phyloP scores from a whole-genome alignment of 1,284 basidiomycete species.

The Leccinum solheimii region DNA sequence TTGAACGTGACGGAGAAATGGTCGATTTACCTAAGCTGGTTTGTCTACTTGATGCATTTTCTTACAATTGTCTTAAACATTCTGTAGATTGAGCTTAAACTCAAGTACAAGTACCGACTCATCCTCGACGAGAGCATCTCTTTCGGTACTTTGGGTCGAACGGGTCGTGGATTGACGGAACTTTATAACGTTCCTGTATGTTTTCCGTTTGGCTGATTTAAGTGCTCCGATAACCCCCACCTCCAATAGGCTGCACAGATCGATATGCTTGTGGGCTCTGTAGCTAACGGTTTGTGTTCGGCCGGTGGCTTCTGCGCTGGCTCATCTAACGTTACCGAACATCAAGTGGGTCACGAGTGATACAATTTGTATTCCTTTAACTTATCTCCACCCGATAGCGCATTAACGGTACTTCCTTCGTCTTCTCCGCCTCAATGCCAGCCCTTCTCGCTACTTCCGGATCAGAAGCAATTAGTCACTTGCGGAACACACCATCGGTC shows the following conservation, averaged over 20 bases:
- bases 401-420: slow-evolving; percentile 95
- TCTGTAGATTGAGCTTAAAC: slow-evolving; percentile 85
- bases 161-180: slow-evolving; percentile 94
- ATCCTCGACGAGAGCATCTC: slow-evolving; percentile 95
- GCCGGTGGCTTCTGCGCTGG: slow-evolving; percentile 97
- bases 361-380: neutral
- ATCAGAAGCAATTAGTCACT: slow-evolving; percentile 80
- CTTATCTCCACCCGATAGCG: slow-evolving; percentile 51
- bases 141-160: slow-evolving; percentile 90
- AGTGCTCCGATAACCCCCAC: slow-evolving; percentile 5
- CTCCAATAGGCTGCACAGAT: slow-evolving; percentile 63
- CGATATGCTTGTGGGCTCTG: slow-evolving; percentile 84
- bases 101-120: slow-evolving; percentile 93
- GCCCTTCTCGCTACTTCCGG: slow-evolving; percentile 86
- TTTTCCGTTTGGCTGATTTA: slow-evolving; percentile 4
- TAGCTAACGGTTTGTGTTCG: slow-evolving; percentile 83
- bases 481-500: slow-evolving; percentile 74
- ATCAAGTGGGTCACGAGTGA: slow-evolving; percentile 61
- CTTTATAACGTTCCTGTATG: slow-evolving; percentile 87
- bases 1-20: slow-evolving; percentile 93
- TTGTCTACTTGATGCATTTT: slow-evolving; percentile 34
- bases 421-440: slow-evolving; percentile 96
- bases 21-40: slow-evolving; percentile 89
- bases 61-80: neutral
- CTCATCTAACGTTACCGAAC: slow-evolving; percentile 78